Evolutionary conservation across 108 stramenopile species (phyloP).

Genomic region (Bacterosira constricta): DNA sequence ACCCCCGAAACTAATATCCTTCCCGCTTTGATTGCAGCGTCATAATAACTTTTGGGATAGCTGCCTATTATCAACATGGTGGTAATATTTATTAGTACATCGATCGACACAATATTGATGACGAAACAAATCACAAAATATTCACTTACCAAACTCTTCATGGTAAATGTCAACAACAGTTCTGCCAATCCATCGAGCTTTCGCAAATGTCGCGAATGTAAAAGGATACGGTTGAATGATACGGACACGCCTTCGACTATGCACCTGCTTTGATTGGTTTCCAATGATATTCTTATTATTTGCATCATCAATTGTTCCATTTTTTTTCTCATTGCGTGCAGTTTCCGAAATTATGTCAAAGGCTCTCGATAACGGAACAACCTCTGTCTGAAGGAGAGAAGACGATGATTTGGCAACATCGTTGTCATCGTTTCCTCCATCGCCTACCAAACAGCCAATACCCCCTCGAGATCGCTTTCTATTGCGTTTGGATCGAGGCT

Average conservation of each 20-base stretch:
- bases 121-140: not conserved
- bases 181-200: conserved; percentile 75
- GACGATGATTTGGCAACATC: not conserved
- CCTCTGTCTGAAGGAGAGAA: conserved; percentile 11
- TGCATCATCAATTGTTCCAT: not conserved
- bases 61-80: conserved; percentile 23
- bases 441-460: conserved; percentile 23
- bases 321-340: not conserved
- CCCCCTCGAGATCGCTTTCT: conserved; percentile 53
- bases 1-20: conserved; percentile 74
- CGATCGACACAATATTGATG: not conserved
- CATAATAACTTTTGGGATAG: conserved; percentile 77
- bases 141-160: conserved; percentile 66
- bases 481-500: conserved; percentile 54
- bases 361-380: conserved; percentile 38
- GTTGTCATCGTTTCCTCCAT: conserved; percentile 12
- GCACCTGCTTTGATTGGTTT: too few species aligned
- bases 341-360: conserved; percentile 31
- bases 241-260: conserved; percentile 34
- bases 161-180: conserved; percentile 74
- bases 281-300: not conserved
- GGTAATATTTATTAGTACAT: not conserved
- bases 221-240: conserved; percentile 71
- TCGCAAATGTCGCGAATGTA: conserved; percentile 81
- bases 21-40: conserved; percentile 71